These are phyloP conservation scores for Fusarium fracticaudum DNA, from an alignment of 2,329 filamentous ascomycete genomes.

Conservation along the genomic window DNA sequence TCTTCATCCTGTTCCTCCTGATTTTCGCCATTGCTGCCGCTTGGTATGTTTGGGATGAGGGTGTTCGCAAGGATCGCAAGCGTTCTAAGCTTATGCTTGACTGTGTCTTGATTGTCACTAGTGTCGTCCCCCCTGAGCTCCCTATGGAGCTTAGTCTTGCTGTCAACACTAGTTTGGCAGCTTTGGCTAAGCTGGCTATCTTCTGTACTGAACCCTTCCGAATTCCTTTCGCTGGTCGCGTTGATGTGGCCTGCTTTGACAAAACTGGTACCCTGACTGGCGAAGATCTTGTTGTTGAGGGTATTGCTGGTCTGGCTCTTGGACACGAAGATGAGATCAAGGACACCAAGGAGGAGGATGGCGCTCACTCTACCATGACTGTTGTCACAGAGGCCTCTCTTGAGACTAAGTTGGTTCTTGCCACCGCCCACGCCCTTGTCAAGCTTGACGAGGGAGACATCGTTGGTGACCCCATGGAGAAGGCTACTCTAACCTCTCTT, in stretches of 20 bases:
- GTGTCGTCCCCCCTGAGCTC: conserved; percentile 96
- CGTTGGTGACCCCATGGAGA: conserved; percentile 99
- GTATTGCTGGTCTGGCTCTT: conserved; percentile 88
- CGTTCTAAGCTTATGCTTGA: conserved; percentile 96
- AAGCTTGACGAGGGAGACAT: conserved; percentile 97
- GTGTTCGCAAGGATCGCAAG: conserved; percentile 93
- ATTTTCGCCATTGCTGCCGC: conserved; percentile 97
- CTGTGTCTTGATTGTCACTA: conserved; percentile 96
- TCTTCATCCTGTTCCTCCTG: conserved; percentile 96
- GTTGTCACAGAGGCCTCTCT: conserved; percentile 75
- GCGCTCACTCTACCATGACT: conserved; percentile 82
- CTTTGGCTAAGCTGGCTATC: conserved; percentile 93
- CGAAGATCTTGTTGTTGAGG: conserved; percentile 95
- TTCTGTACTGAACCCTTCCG: conserved; percentile 99
- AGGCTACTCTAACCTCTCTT: conserved; percentile 88
- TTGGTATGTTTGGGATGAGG: conserved; percentile 99
- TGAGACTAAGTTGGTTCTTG: conserved; percentile 91
- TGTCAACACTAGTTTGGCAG: conserved; percentile 96
- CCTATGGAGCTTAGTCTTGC: conserved; percentile 98
- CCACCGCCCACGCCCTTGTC: conserved; percentile 93
- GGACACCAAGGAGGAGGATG: conserved; percentile 75
- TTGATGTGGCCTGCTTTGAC: conserved; percentile 97
- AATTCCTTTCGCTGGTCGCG: conserved; percentile 93
- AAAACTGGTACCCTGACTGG: conserved; percentile 98
- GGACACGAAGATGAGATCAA: conserved; percentile 69